Percentiles rank a stretch among this genome's conserved stretches.
These are phyloP conservation scores for Globisporangium nodosum DNA, from an alignment of 352 stramenopile species.

Conservation along the genomic window DNA sequence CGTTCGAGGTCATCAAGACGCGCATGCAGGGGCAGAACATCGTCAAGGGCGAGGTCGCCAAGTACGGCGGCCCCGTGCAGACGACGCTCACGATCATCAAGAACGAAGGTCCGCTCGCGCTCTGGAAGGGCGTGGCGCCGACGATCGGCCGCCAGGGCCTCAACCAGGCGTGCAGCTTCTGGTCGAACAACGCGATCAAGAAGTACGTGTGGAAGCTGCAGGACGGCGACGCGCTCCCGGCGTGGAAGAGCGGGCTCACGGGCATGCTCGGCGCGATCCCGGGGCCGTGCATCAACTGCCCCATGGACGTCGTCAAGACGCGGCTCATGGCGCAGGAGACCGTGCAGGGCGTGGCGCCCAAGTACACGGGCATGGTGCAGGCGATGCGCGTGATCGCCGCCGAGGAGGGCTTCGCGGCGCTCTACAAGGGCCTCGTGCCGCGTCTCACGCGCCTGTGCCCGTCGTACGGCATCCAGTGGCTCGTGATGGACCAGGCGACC, in stretches of 20 bases:
- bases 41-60: conserved; percentile 70
- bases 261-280: conserved; percentile 87
- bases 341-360: conserved; percentile 73
- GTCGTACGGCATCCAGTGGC: conserved; percentile 85
- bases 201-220: conserved; percentile 81
- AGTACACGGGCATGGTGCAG: conserved; percentile 94
- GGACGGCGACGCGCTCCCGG: conserved; percentile 83
- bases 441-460: conserved; percentile 89
- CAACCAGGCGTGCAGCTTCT: conserved; percentile 99
- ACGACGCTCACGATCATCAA: conserved; percentile 89
- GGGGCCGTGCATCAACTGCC: conserved; percentile 86
- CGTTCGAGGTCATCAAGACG: conserved; percentile 98
- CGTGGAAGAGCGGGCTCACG: conserved; percentile 94
- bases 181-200: conserved; percentile 94
- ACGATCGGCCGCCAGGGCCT: conserved; percentile 97
- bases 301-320: conserved; percentile 97
- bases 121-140: conserved; percentile 95
- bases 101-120: conserved; percentile 91
- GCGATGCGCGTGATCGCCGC: conserved; percentile 89
- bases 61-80: conserved; percentile 88
- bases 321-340: conserved; percentile 91
- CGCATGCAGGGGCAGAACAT: conserved; percentile 93
- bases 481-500: conserved; percentile 83
- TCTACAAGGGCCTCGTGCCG: conserved; percentile 98
- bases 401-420: conserved; percentile 91